Evolutionary conservation across 192 early-diverging fungal genomes (phyloP).

Genomic region (Coemansia sp.): DNA sequence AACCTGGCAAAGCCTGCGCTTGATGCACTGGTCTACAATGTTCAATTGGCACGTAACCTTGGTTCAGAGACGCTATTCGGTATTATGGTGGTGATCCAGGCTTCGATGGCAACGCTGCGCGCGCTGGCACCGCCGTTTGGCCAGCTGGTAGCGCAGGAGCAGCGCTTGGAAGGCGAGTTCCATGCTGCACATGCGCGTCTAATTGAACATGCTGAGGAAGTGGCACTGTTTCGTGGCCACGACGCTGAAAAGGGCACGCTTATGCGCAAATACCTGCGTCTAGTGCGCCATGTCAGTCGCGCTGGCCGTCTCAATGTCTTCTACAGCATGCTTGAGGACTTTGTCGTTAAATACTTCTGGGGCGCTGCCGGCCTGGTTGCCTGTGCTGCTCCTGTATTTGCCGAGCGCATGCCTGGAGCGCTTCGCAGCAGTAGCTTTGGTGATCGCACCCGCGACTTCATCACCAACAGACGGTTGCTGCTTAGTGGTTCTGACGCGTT

Average conservation of each 20-base stretch:
- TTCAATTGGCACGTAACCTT: slow-evolving; percentile 80
- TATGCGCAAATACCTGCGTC: slow-evolving; percentile 70
- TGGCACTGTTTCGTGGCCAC: slow-evolving; percentile 88
- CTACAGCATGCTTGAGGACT: slow-evolving; percentile 96
- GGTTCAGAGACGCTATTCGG: slow-evolving; percentile 84
- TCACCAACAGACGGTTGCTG: slow-evolving; percentile 74
- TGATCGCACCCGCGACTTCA: slow-evolving; percentile 59
- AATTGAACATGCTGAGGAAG: slow-evolving; percentile 94
- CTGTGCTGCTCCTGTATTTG: slow-evolving; percentile 87
- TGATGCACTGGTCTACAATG: slow-evolving; percentile 91
- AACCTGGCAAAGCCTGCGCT: slow-evolving; percentile 94
- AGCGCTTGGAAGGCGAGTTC: slow-evolving; percentile 91
- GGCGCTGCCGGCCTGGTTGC: slow-evolving; percentile 84
- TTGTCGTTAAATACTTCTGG: slow-evolving; percentile 99
- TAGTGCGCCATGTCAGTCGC: slow-evolving; percentile 84
- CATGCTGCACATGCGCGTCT: slow-evolving; percentile 91
- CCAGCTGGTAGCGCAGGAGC: slow-evolving; percentile 91
- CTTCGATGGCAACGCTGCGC: slow-evolving; percentile 75
- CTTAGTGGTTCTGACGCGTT: slow-evolving; percentile 77
- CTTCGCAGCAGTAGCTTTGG: slow-evolving; percentile 22
- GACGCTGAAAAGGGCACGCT: slow-evolving; percentile 81
- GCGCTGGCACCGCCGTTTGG: slow-evolving; percentile 93
- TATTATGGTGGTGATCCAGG: slow-evolving; percentile 74
- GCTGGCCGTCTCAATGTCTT: slow-evolving; percentile 83
- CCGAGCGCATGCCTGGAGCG: slow-evolving; percentile 39